Percentiles rank a stretch among this genome's conserved stretches.
Conservation (phyloP, 2,329 filamentous ascomycete genomes). For the Aureobasidium subglaciale region DNA sequence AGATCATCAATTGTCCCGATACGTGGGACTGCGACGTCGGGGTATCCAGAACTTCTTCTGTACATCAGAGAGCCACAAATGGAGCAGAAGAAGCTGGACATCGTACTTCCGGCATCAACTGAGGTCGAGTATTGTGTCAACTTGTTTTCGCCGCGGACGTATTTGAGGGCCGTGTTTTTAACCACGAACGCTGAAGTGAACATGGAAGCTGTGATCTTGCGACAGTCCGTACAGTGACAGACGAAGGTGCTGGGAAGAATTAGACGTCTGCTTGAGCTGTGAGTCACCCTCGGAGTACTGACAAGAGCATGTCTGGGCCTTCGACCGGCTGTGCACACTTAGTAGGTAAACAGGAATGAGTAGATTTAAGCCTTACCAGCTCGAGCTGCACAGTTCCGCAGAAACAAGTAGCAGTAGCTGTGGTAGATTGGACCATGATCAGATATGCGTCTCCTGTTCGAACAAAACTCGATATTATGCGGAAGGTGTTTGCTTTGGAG, state of each 20-base stretch:
- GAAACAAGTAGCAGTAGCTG: slow-evolving; percentile 52
- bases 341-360: slow-evolving; percentile 11
- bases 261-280: too few species aligned
- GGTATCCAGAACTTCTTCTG: slow-evolving; percentile 39
- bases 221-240: slow-evolving; percentile 56
- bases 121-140: slow-evolving; percentile 42
- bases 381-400: slow-evolving; percentile 50
- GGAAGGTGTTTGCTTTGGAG: too few species aligned
- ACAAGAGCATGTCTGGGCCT: slow-evolving; percentile 39
- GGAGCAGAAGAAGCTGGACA: slow-evolving; percentile 57
- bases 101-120: slow-evolving; percentile 39
- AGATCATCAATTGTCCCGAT: slow-evolving; percentile 59
- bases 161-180: slow-evolving; percentile 37
- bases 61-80: slow-evolving; percentile 58
- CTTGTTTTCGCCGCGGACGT: slow-evolving; percentile 46
- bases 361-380: slow-evolving; percentile 42
- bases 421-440: background rate
- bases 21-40: slow-evolving; percentile 43
- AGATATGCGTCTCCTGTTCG: too few species aligned
- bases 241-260: too few species aligned
- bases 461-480: too few species aligned
- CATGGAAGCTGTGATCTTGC: slow-evolving; percentile 56
- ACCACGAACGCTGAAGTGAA: slow-evolving; percentile 54
- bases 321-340: slow-evolving; percentile 18
- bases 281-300: too few species aligned